Conservation (phyloP, 2,329 filamentous ascomycete species). For the Fusarium sp. region DNA sequence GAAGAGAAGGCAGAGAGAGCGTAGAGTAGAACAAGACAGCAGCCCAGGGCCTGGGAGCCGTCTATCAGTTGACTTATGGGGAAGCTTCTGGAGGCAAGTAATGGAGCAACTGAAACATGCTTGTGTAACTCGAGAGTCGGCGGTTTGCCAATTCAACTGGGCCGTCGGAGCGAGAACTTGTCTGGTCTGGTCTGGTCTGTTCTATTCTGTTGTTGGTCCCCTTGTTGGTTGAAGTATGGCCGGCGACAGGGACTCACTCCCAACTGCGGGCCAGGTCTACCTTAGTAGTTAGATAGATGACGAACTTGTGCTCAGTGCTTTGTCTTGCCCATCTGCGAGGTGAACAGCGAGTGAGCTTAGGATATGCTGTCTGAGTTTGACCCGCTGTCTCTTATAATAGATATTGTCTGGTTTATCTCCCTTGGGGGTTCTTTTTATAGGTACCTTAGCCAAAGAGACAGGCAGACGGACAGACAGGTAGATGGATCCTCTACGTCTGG, state of each 20-base stretch:
- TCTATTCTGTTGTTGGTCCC: not conserved
- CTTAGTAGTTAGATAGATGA: constrained; percentile 1
- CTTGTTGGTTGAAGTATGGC: not conserved
- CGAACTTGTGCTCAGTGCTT: constrained; percentile 33
- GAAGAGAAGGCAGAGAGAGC: constrained; percentile 6
- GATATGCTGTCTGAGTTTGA: constrained; percentile 8
- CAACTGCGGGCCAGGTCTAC: not conserved
- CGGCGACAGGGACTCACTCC: constrained; percentile 12
- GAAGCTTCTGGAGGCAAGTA: constrained; percentile 37
- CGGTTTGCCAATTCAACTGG: constrained; percentile 42
- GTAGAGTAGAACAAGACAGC: not conserved
- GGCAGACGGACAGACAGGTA: not conserved
- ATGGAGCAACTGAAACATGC: constrained; percentile 48
- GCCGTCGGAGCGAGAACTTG: constrained; percentile 32
- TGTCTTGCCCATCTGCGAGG: constrained; percentile 24
- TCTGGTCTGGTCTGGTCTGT: not conserved
- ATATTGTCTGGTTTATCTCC: not conserved
- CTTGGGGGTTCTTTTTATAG: constrained; percentile 2
- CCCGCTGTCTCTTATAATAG: constrained; percentile 19
- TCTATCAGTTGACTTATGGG: constrained; percentile 33
- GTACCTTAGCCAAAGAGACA: not conserved
- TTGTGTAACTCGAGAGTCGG: constrained; percentile 47
- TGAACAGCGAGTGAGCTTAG: not conserved
- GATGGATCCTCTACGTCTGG: not conserved
- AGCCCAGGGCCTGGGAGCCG: constrained; percentile 2